Base-by-base conservation (phyloP, 228 moss, liverwort and hornwort species). In the Sphagnum magellanicum region DNA sequence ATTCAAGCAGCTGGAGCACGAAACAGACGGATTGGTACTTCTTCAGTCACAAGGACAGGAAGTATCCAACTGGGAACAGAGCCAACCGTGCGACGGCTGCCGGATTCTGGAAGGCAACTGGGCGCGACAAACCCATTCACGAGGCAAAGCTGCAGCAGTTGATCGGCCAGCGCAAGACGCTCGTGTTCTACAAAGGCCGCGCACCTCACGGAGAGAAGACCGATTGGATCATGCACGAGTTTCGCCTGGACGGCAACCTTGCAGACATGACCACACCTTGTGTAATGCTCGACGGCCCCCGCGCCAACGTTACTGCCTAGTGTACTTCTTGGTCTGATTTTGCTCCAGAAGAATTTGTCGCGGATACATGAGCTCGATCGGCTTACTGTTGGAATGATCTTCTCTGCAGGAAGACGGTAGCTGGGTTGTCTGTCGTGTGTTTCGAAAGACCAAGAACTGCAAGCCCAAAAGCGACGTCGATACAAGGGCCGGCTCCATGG, bases 191-290 rank as follows among this genome's bases (percentile, higher is more conserved):
- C 79, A 79, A 73, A 14, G 93, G 93, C 48, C 84, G 93, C 5
- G 93, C 93, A 5, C 90, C 93, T 4, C 82, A 88, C 46, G 93
- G 93, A 61, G 74, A 77, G 68, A 93, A 93, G 78, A 90, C 93
- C 0, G 81, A 88, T 72, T 93, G 93, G 93, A 93, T 93, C 63
- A 93, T 93, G 93, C 93, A 93, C 61, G 93, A 93, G 74, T 93
- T 88, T 66, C 81, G 93, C 12, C 74, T 90, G 16, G 83, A 79
- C 47, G 79, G 58, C 67, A 77, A 77, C 48, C 81, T 75, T 1
- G 71, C 55, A 8, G 55, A 12, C 55, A 55, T 55, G 73, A 72
- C 70, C 5, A 50, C 73, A 16, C 61, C 55, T n/a, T 10, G 15
- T 10, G 17, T 16, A 32, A 32, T 32, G 32, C 32, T 32, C 32